Evolutionary conservation across 139 green algal genomes (phyloP).

Genomic region (Chlamydomonas schloesseri): DNA sequence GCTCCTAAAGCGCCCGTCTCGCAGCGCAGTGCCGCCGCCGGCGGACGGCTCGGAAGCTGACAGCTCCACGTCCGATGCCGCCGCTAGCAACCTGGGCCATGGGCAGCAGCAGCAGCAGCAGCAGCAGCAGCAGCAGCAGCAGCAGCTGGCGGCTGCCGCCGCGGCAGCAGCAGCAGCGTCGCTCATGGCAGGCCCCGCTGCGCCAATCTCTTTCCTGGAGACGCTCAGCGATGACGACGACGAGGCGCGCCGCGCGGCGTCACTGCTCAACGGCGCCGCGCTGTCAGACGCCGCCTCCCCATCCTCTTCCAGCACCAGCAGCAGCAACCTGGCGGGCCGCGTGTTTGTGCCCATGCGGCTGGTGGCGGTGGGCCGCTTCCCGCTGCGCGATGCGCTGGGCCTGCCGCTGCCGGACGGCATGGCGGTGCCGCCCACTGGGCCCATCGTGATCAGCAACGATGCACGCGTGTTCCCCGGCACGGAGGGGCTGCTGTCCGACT

Average conservation of each 20-base stretch:
- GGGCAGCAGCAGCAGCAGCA: too few species aligned
- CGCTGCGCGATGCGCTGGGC: background rate
- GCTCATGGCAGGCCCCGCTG: too few species aligned
- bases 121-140: too few species aligned
- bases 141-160: background rate
- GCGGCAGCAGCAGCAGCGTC: background rate
- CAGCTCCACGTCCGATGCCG: too few species aligned
- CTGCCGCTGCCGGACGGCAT: background rate
- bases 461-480: constrained; percentile 28
- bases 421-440: background rate
- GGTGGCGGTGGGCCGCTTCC: background rate
- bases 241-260: too few species aligned
- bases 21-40: background rate
- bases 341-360: constrained; percentile 8
- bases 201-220: too few species aligned
- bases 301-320: too few species aligned
- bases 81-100: too few species aligned
- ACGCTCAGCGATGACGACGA: too few species aligned
- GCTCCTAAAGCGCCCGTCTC: constrained; percentile 3
- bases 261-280: too few species aligned
- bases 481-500: constrained; percentile 15
- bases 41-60: background rate
- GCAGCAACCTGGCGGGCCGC: too few species aligned
- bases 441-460: constrained; percentile 38
- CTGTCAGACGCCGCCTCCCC: too few species aligned